A percentile compares a stretch with the other conserved stretches of the same genome.
phyloP scores from a whole-genome alignment of 768 basidiomycete species.

The Daedalea quercina region DNA sequence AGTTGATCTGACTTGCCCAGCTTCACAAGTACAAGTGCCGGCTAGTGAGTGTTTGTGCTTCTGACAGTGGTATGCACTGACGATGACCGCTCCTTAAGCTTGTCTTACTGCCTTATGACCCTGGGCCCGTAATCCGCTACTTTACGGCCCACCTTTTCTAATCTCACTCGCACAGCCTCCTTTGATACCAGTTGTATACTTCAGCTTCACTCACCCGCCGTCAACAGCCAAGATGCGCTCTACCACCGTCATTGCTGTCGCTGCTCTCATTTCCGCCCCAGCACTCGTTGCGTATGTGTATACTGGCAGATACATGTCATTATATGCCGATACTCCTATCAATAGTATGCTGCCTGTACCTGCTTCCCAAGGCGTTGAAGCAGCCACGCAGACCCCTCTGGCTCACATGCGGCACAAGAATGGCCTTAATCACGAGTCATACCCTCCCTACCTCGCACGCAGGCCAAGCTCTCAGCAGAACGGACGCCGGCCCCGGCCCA shows the following conservation, averaged over 20 bases:
- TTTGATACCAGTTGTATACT: background rate
- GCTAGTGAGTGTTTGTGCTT: background rate
- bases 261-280: background rate
- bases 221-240: background rate
- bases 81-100: background rate
- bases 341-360: too few relatives aligned
- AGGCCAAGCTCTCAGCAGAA: too few relatives aligned
- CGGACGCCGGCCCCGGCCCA: too few relatives aligned
- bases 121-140: background rate
- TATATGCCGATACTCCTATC: background rate
- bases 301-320: background rate
- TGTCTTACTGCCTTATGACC: background rate
- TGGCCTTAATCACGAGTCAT: too few relatives aligned
- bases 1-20: background rate
- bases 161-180: too few relatives aligned
- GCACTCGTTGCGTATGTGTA: background rate
- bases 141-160: background rate
- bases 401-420: too few relatives aligned
- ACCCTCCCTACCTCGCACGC: too few relatives aligned
- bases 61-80: background rate
- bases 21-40: conserved; percentile 3
- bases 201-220: background rate
- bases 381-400: too few relatives aligned
- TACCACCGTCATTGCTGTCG: background rate
- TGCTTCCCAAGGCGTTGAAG: too few relatives aligned